Base-by-base conservation (phyloP, 2,329 filamentous ascomycete species). In the Geosmithia flava region DNA sequence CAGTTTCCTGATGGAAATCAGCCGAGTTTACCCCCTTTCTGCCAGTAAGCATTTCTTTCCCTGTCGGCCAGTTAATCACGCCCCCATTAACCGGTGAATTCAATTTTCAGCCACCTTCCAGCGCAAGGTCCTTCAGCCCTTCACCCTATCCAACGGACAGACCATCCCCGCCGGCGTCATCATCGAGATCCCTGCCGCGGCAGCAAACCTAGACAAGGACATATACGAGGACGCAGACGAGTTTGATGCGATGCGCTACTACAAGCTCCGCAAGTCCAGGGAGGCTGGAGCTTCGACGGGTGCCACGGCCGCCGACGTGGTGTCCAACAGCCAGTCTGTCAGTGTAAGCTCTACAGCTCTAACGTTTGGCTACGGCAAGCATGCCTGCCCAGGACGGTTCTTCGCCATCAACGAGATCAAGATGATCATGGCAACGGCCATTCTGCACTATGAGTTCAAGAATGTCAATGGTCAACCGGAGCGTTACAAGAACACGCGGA, bases 111-210 rank as follows among this genome's bases (percentile, higher is more conserved):
- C 63, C 1, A 68, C 72, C 2, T 77, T 78, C 58, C 57, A 59
- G 20, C 72, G 75, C 50, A 74, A 71, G 52, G 72, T 75, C 10
- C 59, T 73, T 37, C 66, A 70, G 53, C 63, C 69, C 3, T 67
- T 79, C 53, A 68, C 67, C 2, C 69, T 78, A 2, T 76, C 74
- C 43, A 74, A 75, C 55, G 76, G 76, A 16, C 71, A 76, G 45
- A 64, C 68, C 37, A 63, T 74, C 10, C 69, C 70, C 0, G 59
- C 63, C 2, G 70, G 69, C 27, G 65, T 66, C 6, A 60, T 63
- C n/a, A 62, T 74, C 30, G 64, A 73, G 49, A 58, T 69, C 0
- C 64, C 70, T 0, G 51, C 61, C 13, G 57, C 62, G 17, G 64
- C 62, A 27, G 53, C 68, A 49, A 60, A 59, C 45, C 54, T 54